Evolutionary conservation across 805 yeast species (phyloP).

Genomic region (Yarrowia sp.): DNA sequence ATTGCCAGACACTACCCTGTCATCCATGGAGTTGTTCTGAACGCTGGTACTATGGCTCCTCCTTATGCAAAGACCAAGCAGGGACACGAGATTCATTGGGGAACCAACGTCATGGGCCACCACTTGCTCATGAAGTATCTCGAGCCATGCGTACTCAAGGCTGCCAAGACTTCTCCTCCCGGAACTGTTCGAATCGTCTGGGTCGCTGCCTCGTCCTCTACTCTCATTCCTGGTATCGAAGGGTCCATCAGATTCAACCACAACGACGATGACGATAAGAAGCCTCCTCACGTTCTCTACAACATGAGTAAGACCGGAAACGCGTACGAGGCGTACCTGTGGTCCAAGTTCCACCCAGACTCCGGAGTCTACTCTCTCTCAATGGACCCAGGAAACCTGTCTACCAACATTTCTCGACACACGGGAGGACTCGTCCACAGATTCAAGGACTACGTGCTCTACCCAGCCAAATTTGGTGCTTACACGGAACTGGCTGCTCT

Average conservation of each 20-base stretch:
- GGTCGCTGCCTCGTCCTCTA: constrained; percentile 54
- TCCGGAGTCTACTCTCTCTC: constrained; percentile 50
- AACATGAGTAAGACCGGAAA: constrained; percentile 57
- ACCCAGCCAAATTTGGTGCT: constrained; percentile 53
- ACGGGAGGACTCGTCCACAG: constrained; percentile 10
- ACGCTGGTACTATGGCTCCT: constrained; percentile 57
- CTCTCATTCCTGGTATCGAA: constrained; percentile 46
- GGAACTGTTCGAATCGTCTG: constrained; percentile 55
- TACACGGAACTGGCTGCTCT: constrained; percentile 56
- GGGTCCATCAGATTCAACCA: constrained; percentile 52
- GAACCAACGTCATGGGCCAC: constrained; percentile 58
- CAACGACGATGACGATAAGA: constrained; percentile 45
- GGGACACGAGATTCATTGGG: constrained; percentile 57
- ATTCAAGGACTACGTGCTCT: constrained; percentile 33
- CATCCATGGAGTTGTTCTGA: constrained; percentile 50
- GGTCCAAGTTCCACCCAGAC: constrained; percentile 50
- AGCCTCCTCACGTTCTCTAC: constrained; percentile 46
- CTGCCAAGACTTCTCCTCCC: constrained; percentile 47
- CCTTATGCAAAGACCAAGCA: constrained; percentile 53
- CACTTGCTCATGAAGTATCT: constrained; percentile 54
- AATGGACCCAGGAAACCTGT: constrained; percentile 55
- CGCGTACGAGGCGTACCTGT: constrained; percentile 51
- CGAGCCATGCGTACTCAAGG: constrained; percentile 52
- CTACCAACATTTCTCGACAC: constrained; percentile 51
- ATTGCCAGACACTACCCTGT: background rate